phyloP scores from a whole-genome alignment of 805 yeast genomes.

The Danielia oregonensis region DNA sequence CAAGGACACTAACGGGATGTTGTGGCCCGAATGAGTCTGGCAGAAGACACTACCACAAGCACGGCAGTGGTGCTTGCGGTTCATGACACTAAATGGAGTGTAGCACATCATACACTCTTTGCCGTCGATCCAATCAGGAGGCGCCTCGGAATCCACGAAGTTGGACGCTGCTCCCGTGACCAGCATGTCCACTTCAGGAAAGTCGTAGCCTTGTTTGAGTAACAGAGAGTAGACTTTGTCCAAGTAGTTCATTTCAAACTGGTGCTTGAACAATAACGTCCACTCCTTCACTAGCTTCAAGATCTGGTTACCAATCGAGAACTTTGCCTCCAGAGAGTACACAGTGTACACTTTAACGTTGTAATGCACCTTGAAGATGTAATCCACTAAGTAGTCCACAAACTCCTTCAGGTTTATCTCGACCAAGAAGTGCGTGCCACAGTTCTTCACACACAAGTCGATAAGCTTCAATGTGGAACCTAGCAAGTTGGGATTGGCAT shows the following conservation, averaged over 20 bases:
- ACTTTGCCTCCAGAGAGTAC: slow-evolving; percentile 21
- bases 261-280: slow-evolving; percentile 69
- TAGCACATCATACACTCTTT: slow-evolving; percentile 96
- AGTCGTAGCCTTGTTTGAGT: slow-evolving; percentile 57
- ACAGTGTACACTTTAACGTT: slow-evolving; percentile 24
- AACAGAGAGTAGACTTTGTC: slow-evolving; percentile 58
- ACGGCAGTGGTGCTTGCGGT: slow-evolving; percentile 94
- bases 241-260: slow-evolving; percentile 63
- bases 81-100: slow-evolving; percentile 69
- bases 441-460: slow-evolving; percentile 88
- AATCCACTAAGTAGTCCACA: slow-evolving; percentile 68
- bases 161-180: slow-evolving; percentile 36
- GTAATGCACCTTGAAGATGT: slow-evolving; percentile 36
- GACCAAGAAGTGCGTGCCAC: slow-evolving; percentile 78
- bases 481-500: slow-evolving; percentile 75
- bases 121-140: slow-evolving; percentile 97
- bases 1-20: slow-evolving; percentile 67
- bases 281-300: slow-evolving; percentile 70
- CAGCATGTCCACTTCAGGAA: slow-evolving; percentile 47
- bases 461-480: slow-evolving; percentile 69
- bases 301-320: slow-evolving; percentile 52
- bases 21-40: slow-evolving; percentile 77
- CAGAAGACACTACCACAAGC: slow-evolving; percentile 96
- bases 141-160: slow-evolving; percentile 83
- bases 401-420: slow-evolving; percentile 85